Conservation (phyloP, 345 rosid genomes). For the Eucalyptus camaldulensis region DNA sequence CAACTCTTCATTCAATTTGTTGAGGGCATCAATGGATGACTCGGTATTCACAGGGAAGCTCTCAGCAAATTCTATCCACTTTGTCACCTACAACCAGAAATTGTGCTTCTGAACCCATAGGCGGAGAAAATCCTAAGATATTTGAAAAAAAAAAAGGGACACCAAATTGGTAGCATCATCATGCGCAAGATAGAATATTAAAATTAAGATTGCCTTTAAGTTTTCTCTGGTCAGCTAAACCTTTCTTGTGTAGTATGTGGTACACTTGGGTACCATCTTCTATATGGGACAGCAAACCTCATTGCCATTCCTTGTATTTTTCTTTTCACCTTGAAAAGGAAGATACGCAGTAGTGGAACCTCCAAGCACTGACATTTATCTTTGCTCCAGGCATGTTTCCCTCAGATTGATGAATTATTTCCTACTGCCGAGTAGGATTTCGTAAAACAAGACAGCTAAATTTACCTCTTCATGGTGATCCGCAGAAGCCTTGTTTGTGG, state of each 20-base stretch:
- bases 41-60: slow-evolving; percentile 30
- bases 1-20: slow-evolving; percentile 47
- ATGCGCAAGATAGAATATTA: not conserved
- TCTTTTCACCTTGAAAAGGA: not conserved
- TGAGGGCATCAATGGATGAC: slow-evolving; percentile 31
- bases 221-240: not conserved
- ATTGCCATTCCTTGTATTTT: not conserved
- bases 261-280: not conserved
- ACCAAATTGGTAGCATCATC: not conserved
- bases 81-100: slow-evolving; percentile 36
- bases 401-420: not conserved
- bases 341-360: not conserved
- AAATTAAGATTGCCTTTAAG: not conserved
- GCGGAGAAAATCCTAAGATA: not conserved
- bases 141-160: not conserved
- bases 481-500: slow-evolving; percentile 18
- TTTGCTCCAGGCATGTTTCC: not conserved
- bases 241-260: not conserved
- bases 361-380: not conserved
- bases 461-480: slow-evolving; percentile 38
- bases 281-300: not conserved
- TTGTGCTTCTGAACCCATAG: not conserved
- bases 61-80: slow-evolving; percentile 65
- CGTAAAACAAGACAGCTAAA: not conserved
- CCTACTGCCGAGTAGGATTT: not conserved